Conservation (phyloP, 169 alveolate species). For the Amoebophrya sp. region DNA sequence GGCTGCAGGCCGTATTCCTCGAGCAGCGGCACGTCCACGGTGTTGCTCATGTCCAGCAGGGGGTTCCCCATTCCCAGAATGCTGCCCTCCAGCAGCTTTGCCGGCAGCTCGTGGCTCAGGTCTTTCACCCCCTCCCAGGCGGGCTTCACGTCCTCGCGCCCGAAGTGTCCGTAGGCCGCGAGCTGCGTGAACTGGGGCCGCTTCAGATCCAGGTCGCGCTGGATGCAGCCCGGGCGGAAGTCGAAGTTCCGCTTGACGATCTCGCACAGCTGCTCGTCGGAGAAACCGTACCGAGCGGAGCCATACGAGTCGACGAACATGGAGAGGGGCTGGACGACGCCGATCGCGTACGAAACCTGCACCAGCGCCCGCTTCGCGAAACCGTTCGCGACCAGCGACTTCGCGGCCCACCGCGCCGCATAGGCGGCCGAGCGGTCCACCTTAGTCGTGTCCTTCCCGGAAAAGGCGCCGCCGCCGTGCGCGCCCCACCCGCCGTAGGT, state of each 20-base stretch:
- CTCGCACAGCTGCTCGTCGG: slow-evolving; percentile 67
- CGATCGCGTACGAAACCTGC: slow-evolving; percentile 94
- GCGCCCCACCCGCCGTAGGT: slow-evolving; percentile 99
- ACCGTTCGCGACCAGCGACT: slow-evolving; percentile 86
- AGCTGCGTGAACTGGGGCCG: slow-evolving; percentile 67
- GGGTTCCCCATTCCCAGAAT: slow-evolving; percentile 53
- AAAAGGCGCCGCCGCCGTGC: slow-evolving; percentile 99
- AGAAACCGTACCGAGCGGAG: no score
- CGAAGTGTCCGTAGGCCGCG: slow-evolving; percentile 89
- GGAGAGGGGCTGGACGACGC: slow-evolving; percentile 89
- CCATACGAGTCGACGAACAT: slow-evolving; percentile 79
- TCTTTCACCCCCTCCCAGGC: slow-evolving; percentile 78
- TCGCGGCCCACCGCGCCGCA: slow-evolving; percentile 95
- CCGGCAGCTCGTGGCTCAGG: background rate
- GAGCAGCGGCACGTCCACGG: slow-evolving; percentile 17
- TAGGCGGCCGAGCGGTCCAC: slow-evolving; percentile 99
- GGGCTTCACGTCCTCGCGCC: slow-evolving; percentile 65
- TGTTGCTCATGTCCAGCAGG: slow-evolving; percentile 50
- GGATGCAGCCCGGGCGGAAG: slow-evolving; percentile 85
- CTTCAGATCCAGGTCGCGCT: slow-evolving; percentile 70
- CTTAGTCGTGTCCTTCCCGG: slow-evolving; percentile 98
- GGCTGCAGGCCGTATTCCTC: slow-evolving; percentile 37
- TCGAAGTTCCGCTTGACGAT: slow-evolving; percentile 77
- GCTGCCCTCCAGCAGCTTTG: background rate
- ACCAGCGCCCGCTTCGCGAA: slow-evolving; percentile 88